Base-by-base conservation (phyloP, 2,329 filamentous ascomycete species). In the Pyrenochaeta sp. region DNA sequence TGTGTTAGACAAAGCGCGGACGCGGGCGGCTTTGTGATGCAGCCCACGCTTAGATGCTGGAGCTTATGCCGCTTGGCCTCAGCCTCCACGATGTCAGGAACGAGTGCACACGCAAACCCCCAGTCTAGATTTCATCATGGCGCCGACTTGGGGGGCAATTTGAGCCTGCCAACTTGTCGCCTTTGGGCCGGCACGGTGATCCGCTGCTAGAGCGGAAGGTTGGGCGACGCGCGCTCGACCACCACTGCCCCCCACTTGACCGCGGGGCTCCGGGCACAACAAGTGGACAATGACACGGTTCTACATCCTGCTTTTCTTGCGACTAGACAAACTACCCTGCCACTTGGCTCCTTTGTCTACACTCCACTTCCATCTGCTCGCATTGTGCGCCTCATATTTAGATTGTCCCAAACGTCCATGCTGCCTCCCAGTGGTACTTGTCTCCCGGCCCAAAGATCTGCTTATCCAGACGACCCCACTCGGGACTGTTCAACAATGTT, bases 361-460 rank as follows among this genome's bases (percentile, higher is more conserved):
- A 11, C 35, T 17, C 43, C 23, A 20, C 15, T 14, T 14, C 39
- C 32, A 21, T 27, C 33, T 42, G 27, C 39, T 42, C 30, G 10
- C 41, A 9, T 39, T 23, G 11, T 17, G 39, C 21, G 18, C 21
- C 32, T 36, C 33, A 18, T 46, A 29, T 46, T 48, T 52, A 67
- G 36, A 71, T 50, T 9, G 64, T 62, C 9, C 68, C 69, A 66
- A 73, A 73, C 18, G 63, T 63, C 70, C 70, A 73, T 31, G 66
- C 65, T 17, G 68, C 65, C 52, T 67, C 59, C 70, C 70, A 73
- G 53, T 68, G 66, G 60, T 73, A 73, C 59, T 67, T 69, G 23
- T 71, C 50, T 32, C 69, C 69, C 32, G 69, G 69, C 1, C 68
- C 70, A 15, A 62, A 66, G 39, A 72, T 63, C 57, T 73, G 70